Base-by-base conservation (phyloP, 202 grass and related monocot genomes). In the Elaeis oleifera region DNA sequence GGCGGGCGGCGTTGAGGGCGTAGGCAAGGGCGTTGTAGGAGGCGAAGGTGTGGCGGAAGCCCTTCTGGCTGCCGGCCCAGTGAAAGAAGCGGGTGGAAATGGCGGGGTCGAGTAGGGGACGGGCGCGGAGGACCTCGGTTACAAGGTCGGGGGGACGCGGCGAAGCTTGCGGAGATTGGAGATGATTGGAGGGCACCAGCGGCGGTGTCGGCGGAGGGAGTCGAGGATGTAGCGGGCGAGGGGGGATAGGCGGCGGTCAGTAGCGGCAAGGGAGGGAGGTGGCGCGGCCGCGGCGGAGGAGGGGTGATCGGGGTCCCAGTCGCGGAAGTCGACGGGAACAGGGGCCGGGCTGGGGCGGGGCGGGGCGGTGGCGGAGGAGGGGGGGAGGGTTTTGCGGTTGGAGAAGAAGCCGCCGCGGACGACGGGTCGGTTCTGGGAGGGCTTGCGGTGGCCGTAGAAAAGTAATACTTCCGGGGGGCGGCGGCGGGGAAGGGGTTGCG, bases 11-110 rank as follows among this genome's bases (percentile, higher is more conserved):
- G 15, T 76, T 78, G 50, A 96, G 87, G 3, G 80, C 74, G 6
- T 74, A 80, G 1, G 91, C 81, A 17, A 88, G 80, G 18, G 91
- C 87, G 53, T 96, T 85, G 53, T 83, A 96, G 0, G 84, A 86
- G 3, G 87, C 78, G 68, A 88, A 96, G 55, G 79, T 77, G 56
- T 88, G 87, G 49, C 74, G 81, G 71, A 96, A 85, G 18, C 71
- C 78, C 76, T 85, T 85, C 79, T 96, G 84, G 50, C 77, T 78
- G 6, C 84, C 87, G 3, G 87, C 84, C 91, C 87, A 96, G 67
- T 76, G 84, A 67, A 96, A 96, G 87, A 96, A 96, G 14, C 81
- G 87, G 24, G 80, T 73, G 59, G 84, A 80, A 24, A 96, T 71
- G 16, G 91, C 70, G 16, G 84, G 86, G 5, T 79, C 76, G 2